Evolutionary conservation across 1,284 basidiomycete genomes (phyloP).

Genomic region (Puccinia horiana): DNA sequence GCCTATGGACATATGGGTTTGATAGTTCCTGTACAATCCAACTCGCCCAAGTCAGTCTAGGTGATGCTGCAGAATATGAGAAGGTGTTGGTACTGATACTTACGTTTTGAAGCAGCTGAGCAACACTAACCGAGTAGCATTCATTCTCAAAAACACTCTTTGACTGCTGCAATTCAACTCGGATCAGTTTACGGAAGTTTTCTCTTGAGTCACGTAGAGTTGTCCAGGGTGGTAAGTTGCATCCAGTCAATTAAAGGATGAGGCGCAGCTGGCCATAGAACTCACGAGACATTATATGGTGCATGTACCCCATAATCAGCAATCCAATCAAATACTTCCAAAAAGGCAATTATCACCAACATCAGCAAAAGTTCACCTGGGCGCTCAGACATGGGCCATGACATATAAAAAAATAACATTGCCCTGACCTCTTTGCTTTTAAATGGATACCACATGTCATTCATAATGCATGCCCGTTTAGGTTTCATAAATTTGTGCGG

Average conservation of each 20-base stretch:
- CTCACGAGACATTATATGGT: neutral
- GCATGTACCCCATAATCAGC: neutral
- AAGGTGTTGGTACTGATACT: neutral
- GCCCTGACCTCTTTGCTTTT: neutral
- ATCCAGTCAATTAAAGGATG: neutral
- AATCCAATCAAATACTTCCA: neutral
- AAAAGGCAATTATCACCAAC: no score
- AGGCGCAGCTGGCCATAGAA: neutral
- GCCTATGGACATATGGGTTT: neutral
- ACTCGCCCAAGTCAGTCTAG: no score
- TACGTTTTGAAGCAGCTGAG: neutral
- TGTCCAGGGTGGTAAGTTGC: neutral
- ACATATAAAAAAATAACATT: neutral
- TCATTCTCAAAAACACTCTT: neutral
- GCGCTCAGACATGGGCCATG: no score
- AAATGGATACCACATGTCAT: neutral
- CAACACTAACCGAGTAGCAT: neutral
- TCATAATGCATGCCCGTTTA: neutral
- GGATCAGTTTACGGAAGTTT: neutral
- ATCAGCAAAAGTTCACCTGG: no score
- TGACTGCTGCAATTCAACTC: no score
- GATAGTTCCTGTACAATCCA: no score
- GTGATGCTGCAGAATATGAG: no score
- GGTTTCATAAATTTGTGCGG: neutral
- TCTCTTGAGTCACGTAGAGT: neutral